Conservation (phyloP, 148 eudicot species). For the Linanthus parryae region DNA sequence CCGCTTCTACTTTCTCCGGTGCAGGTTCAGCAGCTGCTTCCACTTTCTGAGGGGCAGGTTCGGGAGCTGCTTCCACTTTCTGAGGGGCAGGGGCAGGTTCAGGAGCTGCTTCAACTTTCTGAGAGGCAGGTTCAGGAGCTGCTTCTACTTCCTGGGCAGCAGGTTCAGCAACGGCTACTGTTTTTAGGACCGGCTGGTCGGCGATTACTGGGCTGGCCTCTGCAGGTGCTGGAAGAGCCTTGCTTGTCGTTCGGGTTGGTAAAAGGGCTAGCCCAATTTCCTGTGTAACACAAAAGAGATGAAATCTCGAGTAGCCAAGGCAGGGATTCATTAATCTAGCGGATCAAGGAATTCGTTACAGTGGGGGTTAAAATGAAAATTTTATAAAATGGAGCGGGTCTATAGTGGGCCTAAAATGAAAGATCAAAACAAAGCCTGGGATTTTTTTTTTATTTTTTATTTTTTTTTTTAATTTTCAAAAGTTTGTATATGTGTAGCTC, state of each 20-base stretch:
- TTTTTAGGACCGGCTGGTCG: conserved; percentile 21
- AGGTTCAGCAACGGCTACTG: conserved; percentile 18
- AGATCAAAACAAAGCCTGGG: no score
- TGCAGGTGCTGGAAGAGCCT: conserved; percentile 73
- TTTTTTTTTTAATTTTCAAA: no score
- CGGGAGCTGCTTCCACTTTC: conserved; percentile 31
- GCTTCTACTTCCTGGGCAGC: conserved; percentile 29
- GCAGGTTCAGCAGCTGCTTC: conserved; percentile 24
- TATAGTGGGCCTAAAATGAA: no score
- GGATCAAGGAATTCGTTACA: background rate
- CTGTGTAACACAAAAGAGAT: no score
- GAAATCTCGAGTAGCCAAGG: no score
- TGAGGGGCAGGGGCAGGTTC: conserved; percentile 15
- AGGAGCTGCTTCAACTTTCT: conserved; percentile 23
- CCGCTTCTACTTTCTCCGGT: conserved; percentile 20
- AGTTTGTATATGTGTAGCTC: no score
- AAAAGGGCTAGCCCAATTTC: conserved; percentile 85
- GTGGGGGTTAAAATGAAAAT: background rate
- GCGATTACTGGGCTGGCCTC: conserved; percentile 26
- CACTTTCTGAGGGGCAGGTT: conserved; percentile 14
- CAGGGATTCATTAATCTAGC: background rate
- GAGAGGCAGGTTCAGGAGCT: conserved; percentile 15
- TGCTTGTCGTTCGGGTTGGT: conserved; percentile 37
- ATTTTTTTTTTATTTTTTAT: no score
- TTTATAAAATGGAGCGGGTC: no score